Evolutionary conservation across 176 grass and related monocot genomes (phyloP).

Genomic region (Aegilops speltoides): DNA sequence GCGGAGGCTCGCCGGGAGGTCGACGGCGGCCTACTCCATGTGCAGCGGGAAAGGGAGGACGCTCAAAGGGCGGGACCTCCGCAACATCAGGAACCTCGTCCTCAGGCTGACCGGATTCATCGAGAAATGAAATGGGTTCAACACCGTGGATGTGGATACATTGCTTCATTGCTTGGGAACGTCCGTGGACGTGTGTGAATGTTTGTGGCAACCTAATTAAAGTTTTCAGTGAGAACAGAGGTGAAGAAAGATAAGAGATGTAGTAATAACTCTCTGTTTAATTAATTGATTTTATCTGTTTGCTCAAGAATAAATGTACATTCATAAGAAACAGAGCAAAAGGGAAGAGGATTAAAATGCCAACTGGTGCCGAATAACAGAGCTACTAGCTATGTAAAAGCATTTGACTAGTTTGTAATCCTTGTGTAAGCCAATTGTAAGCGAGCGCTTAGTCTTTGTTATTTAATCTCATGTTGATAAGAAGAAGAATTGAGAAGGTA

Average conservation of each 20-base stretch:
- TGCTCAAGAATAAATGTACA: neutral
- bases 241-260: neutral
- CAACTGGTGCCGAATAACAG: neutral
- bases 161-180: neutral
- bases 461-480: too few species aligned
- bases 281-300: neutral
- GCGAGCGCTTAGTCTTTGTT: neutral
- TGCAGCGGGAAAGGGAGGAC: constrained; percentile 73
- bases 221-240: neutral
- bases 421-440: neutral
- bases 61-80: constrained; percentile 81
- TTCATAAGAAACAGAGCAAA: neutral
- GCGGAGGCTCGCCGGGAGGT: constrained; percentile 16
- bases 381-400: neutral
- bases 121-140: constrained; percentile 61
- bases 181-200: neutral
- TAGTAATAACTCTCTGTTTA: neutral
- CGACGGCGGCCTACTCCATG: constrained; percentile 59
- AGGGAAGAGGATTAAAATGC: too few species aligned
- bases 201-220: constrained; percentile 4
- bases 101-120: constrained; percentile 81
- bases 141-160: neutral
- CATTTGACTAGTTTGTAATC: neutral
- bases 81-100: constrained; percentile 49
- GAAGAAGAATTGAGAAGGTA: too few species aligned